A percentile compares a stretch with the other conserved stretches of the same genome.
Evolutionary conservation across 192 early-diverging fungal species (phyloP).

Genomic region (Irineochytrium annulatum): DNA sequence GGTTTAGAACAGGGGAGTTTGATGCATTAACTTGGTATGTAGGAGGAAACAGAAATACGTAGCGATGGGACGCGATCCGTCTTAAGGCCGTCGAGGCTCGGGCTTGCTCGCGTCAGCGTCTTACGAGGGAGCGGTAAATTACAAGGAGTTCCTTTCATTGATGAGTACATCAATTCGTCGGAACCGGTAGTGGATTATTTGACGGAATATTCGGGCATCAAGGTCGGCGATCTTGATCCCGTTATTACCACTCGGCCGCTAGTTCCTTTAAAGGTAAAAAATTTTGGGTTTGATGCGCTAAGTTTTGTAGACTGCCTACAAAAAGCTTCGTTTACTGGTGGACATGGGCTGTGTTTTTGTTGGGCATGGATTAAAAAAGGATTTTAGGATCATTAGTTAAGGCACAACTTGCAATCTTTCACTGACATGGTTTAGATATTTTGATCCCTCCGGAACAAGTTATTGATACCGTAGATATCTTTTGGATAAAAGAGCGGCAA

Average conservation of each 20-base stretch:
- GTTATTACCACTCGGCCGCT: slow-evolving; percentile 67
- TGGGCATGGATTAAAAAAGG: slow-evolving; percentile 92
- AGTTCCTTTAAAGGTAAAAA: slow-evolving; percentile 74
- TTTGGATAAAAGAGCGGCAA: slow-evolving; percentile 73
- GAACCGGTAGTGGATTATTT: slow-evolving; percentile 88
- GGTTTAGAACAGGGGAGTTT: slow-evolving; percentile 1
- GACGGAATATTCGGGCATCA: slow-evolving; percentile 92
- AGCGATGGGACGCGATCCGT: slow-evolving; percentile 88
- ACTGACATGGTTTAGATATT: slow-evolving; percentile 55
- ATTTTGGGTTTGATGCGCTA: background rate
- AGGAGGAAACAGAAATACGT: slow-evolving; percentile 85
- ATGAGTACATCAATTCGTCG: slow-evolving; percentile 87
- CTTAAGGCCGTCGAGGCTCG: slow-evolving; percentile 73
- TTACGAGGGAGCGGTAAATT: slow-evolving; percentile 74
- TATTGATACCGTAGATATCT: slow-evolving; percentile 93
- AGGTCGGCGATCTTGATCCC: slow-evolving; percentile 79
- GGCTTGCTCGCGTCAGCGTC: slow-evolving; percentile 86
- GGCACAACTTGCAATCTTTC: too few species aligned
- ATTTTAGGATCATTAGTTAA: slow-evolving; percentile 91
- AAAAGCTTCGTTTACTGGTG: slow-evolving; percentile 82
- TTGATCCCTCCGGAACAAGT: slow-evolving; percentile 78
- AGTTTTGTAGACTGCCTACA: slow-evolving; percentile 65
- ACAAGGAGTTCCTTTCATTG: slow-evolving; percentile 84
- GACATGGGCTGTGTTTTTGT: slow-evolving; percentile 90
- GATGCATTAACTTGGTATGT: slow-evolving; percentile 21